Evolutionary conservation across 2,329 filamentous ascomycete genomes (phyloP), one percentile per base, ranked within the genome.

Genomic region (Fusarium miscanthi): DNA sequence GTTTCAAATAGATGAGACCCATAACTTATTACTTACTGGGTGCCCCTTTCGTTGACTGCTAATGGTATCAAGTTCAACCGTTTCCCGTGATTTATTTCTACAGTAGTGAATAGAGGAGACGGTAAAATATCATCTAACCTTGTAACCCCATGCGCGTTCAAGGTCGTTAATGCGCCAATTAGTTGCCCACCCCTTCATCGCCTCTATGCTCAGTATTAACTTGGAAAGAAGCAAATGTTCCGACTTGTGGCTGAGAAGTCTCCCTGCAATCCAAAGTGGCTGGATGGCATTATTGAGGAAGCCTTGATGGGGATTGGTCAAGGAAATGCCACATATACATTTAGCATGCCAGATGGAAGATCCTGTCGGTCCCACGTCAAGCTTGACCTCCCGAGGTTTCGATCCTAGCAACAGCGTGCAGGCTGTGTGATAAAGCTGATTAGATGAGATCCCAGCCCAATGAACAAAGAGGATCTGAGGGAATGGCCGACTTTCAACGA

Each of bases 221-320:
- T 82, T 81, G 21, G 83, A 78, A 13, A 86, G 66, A 16, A 81
- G 70, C 17, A 79, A 66, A 45, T 84, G 84, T 66, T 86, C 83
- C 8, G 80, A 80, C 35, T 79, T 81, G 77, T 90, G 87, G 59
- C 85, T 89, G 45, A 90, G 81, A 1, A 88, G 77, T 40, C 84
- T 82, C 1, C 87, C 88, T 2, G 88, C 88, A 17, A 90, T 82
- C 84, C 86, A 89, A 1, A 89, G 79, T 2, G 87, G 87, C 68
- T 89, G 87, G 8, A 89, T 87, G 7, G 87, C 86, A 73, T 90
- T 89, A 67, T 87, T 89, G 38, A 88, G 74, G 67, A 85, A 88
- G 6, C 87, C 88, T 16, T 85, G 82, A 63, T 90, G 87, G 8
- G 84, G 84, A 63, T 90, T 90, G 6, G 87, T 84, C 17, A 87